Percentiles rank a stretch among this genome's conserved stretches.
phyloP scores from a whole-genome alignment of 768 basidiomycete species.

The Dictyophora rubrovolvata region DNA sequence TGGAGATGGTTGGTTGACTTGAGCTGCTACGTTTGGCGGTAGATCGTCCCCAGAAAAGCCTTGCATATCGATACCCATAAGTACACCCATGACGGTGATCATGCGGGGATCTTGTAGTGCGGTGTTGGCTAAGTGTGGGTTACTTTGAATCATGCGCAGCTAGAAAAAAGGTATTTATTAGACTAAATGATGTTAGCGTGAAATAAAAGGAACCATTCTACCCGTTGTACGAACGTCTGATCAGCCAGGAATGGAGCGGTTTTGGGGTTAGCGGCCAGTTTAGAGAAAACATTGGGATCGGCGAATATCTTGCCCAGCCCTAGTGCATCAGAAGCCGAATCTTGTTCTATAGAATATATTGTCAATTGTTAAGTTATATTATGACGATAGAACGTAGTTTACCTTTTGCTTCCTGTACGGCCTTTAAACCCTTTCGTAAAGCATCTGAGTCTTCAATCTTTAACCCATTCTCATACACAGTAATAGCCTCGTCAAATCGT shows the following conservation, averaged over 20 bases:
- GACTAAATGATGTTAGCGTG: not conserved
- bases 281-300: constrained; percentile 75
- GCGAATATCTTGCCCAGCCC: constrained; percentile 70
- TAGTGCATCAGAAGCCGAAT: constrained; percentile 35
- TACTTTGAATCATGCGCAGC: constrained; percentile 58
- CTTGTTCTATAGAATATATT: constrained; percentile 21
- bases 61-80: constrained; percentile 90
- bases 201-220: constrained; percentile 15
- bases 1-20: constrained; percentile 20
- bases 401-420: constrained; percentile 83
- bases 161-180: constrained; percentile 18
- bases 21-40: constrained; percentile 42
- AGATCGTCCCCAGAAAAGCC: constrained; percentile 71
- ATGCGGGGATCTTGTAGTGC: constrained; percentile 77
- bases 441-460: constrained; percentile 75
- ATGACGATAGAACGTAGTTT: constrained; percentile 12
- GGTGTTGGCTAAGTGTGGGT: constrained; percentile 51
- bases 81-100: constrained; percentile 86
- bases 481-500: constrained; percentile 74
- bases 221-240: constrained; percentile 68
- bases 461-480: constrained; percentile 73
- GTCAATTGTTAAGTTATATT: constrained; percentile 5
- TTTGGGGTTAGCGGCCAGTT: constrained; percentile 80
- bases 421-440: constrained; percentile 77
- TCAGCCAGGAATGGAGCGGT: constrained; percentile 79